A percentile compares a stretch with the other conserved stretches of the same genome.
Conservation (phyloP, 768 basidiomycete genomes). For the Pholiota conissans region DNA sequence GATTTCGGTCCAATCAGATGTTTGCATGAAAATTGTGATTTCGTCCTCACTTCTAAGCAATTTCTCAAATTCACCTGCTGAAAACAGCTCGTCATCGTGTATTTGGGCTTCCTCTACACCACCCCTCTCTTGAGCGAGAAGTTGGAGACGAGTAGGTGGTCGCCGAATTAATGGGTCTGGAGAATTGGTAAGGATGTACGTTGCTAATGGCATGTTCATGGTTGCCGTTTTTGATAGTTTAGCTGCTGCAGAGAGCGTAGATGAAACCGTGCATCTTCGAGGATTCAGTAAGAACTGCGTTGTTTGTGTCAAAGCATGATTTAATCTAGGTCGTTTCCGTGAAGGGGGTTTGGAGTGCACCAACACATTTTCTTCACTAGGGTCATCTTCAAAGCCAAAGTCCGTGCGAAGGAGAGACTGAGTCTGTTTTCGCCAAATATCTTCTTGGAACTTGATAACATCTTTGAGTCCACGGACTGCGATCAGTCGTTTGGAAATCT, state of each 20-base stretch:
- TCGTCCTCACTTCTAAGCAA: slow-evolving; percentile 57
- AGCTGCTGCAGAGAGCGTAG: slow-evolving; percentile 1
- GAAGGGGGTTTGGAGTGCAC: slow-evolving; percentile 10
- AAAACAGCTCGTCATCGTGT: slow-evolving; percentile 71
- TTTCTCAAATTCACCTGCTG: slow-evolving; percentile 64
- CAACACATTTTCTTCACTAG: slow-evolving; percentile 5
- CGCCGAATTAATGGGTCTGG: slow-evolving; percentile 25
- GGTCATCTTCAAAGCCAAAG: slow-evolving; percentile 27
- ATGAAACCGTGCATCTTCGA: slow-evolving; percentile 31
- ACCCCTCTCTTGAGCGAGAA: slow-evolving; percentile 58
- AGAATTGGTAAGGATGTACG: slow-evolving; percentile 55
- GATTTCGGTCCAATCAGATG: slow-evolving; percentile 31
- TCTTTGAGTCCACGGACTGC: slow-evolving; percentile 72
- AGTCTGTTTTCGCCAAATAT: slow-evolving; percentile 49
- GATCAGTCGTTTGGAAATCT: slow-evolving; percentile 59
- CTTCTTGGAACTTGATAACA: slow-evolving; percentile 66
- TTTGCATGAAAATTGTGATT: slow-evolving; percentile 37
- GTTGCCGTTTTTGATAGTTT: slow-evolving; percentile 7
- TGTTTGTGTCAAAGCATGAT: slow-evolving; percentile 41
- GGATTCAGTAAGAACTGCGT: slow-evolving; percentile 62
- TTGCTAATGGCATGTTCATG: slow-evolving; percentile 34
- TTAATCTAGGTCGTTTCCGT: slow-evolving; percentile 26
- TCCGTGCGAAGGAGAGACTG: slow-evolving; percentile 41
- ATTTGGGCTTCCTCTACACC: slow-evolving; percentile 51
- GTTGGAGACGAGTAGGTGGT: slow-evolving; percentile 65